Evolutionary conservation across 1,284 basidiomycete species (phyloP), one percentile per base, ranked within the genome.

Genomic region (Apiotrichum sp.): DNA sequence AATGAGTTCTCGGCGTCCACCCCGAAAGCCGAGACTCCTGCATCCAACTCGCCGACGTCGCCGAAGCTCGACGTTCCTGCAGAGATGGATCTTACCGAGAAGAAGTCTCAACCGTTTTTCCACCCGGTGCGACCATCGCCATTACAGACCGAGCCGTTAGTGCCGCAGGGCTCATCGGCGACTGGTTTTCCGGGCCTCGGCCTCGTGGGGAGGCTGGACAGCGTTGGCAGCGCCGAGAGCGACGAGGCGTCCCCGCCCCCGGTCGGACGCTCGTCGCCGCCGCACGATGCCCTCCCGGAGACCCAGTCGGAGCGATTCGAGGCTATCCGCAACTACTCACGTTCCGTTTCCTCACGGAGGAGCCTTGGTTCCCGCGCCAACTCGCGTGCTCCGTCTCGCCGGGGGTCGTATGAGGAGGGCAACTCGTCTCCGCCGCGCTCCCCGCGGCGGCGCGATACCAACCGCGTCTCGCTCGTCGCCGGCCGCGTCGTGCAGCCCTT

Each of bases 401-500:
- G 59, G 9, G 56, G 53, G 9, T 58, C 56, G n/a, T 38, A 48
- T 16, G 59, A 57, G 34, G 58, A 43, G 9, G 34, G 14, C 29
- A 14, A 22, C 34, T 55, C 62, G 31, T 38, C 46, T 3, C 52
- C 69, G 8, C 70, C 73, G 3, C 63, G 70, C 5, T 67, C 69
- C 10, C 66, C 72, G 5, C 61, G 74, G n/a, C 59, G 71, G 9
- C 63, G 76, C 22, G 71, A 75, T 56, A 72, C 67, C 2, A 66
- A 64, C 42, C 68, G 75, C 2, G 62, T 76, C 14, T 76, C 74
- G 0, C 62, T 73, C 1, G 69, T 78, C 16, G 75, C 75, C 6
- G 76, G 76, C 3, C 66, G 74, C 38, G 63, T 73, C 4, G 67
- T 74, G 14, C 69, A 71, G 50, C 74, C 76, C 6, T 72, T 75